Conservation (phyloP, 2,329 filamentous ascomycete species). For the Periconia macrospinosa region DNA sequence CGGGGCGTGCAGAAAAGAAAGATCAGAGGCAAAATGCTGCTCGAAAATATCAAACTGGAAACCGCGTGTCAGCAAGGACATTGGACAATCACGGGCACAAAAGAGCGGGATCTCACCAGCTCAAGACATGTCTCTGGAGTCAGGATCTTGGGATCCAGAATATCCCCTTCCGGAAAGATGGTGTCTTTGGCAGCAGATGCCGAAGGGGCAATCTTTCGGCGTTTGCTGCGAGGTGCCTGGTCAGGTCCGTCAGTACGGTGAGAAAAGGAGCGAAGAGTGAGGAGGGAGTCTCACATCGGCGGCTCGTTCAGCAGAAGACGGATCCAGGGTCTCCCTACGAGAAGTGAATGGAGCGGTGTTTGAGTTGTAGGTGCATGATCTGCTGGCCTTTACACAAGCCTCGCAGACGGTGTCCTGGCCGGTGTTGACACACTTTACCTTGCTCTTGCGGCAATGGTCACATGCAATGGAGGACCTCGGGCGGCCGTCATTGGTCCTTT, state of each 20-base stretch:
- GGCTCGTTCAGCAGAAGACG: not conserved
- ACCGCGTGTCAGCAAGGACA: conserved; percentile 11
- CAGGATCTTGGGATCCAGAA: conserved; percentile 63
- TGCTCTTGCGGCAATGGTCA: conserved; percentile 73
- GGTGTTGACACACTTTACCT: conserved; percentile 84
- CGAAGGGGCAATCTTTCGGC: conserved; percentile 38
- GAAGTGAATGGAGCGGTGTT: too few species aligned
- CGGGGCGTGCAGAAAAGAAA: conserved; percentile 70
- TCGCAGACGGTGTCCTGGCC: conserved; percentile 73
- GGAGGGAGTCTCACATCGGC: conserved; percentile 21
- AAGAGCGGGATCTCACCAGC: conserved; percentile 44
- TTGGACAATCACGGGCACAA: not conserved
- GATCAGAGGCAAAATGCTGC: conserved; percentile 70
- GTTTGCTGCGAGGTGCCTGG: conserved; percentile 11
- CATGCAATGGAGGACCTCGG: conserved; percentile 83
- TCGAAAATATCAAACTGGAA: conserved; percentile 66
- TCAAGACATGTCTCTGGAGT: conserved; percentile 69
- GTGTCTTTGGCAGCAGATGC: conserved; percentile 47
- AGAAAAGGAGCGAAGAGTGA: not conserved
- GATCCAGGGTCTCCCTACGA: not conserved
- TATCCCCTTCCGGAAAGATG: conserved; percentile 54
- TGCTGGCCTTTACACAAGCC: conserved; percentile 70
- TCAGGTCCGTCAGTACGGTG: not conserved
- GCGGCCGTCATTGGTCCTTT: conserved; percentile 30
- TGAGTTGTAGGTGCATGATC: conserved; percentile 67